A percentile compares a stretch with the other conserved stretches of the same genome.
phyloP scores from a whole-genome alignment of 306 rosid genomes.

The cucumber (Cucumis sativus) region DNA sequence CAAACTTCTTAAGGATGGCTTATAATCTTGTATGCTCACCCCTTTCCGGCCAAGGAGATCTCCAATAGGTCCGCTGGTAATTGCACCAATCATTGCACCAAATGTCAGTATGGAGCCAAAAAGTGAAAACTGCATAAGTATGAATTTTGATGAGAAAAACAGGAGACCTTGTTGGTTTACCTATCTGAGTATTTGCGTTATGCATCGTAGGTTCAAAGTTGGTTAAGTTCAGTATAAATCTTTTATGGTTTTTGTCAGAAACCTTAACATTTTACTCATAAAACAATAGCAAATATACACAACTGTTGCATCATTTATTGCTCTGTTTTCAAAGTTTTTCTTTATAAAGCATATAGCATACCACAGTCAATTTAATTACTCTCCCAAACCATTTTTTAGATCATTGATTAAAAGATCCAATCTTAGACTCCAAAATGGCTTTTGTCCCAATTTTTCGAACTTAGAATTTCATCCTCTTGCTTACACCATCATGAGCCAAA shows the following conservation, averaged over 20 bases:
- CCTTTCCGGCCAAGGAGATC: slow-evolving; percentile 74
- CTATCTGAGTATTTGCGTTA: neutral
- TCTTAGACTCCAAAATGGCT: too few relatives aligned
- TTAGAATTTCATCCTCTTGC: too few relatives aligned
- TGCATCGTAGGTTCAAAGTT: neutral
- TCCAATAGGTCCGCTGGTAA: slow-evolving; percentile 68
- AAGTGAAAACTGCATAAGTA: slow-evolving; percentile 53
- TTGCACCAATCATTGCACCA: slow-evolving; percentile 96
- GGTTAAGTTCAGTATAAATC: neutral
- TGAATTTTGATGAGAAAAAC: neutral
- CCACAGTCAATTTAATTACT: neutral
- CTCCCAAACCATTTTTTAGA: neutral
- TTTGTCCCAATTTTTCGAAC: too few relatives aligned
- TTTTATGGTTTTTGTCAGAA: neutral
- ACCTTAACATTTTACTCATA: neutral
- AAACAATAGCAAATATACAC: neutral
- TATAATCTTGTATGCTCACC: slow-evolving; percentile 27
- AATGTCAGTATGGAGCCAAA: slow-evolving; percentile 90
- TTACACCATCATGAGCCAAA: too few relatives aligned
- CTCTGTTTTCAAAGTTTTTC: neutral
- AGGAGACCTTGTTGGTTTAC: neutral
- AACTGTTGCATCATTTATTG: neutral
- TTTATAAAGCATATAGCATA: neutral
- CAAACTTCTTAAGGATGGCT: neutral
- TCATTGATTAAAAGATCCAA: too few relatives aligned